Base-by-base conservation (phyloP, 2,329 filamentous ascomycete genomes). In the Helicocarpus griseus region DNA sequence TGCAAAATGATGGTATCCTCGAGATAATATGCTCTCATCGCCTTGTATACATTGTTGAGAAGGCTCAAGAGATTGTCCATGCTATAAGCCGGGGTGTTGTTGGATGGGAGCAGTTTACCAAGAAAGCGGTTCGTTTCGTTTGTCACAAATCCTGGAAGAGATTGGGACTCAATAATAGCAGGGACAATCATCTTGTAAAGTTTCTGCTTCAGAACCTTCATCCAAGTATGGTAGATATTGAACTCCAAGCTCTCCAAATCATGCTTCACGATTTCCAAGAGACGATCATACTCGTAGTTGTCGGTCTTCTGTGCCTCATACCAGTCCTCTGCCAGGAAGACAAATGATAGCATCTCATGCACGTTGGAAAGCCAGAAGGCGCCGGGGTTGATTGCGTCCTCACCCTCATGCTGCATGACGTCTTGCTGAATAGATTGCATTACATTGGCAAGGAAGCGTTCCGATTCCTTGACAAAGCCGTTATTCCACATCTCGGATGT, bases 401-500 rank as follows among this genome's bases (percentile, higher is more conserved):
- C 93, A 41, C 90, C 90, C 60, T 98, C 91, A 67, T 98, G 89
- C 66, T 95, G 87, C 93, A 98, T 97, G 52, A 98, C 93, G 69
- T 98, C 93, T 69, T 97, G 90, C 69, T 98, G 93, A 64, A 98
- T 97, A 6, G 90, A 95, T 72, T 97, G 93, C 93, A 98, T 98
- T 58, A 98, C 93, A 63, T 97, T 98, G 65, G 93, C 93, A 56
- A 98, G 78, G 80, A 98, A 98, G 51, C 91, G 87, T 73, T 98
- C 93, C 3, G 93, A 97, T 72, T 98, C 93, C 76, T 98, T 98
- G 62, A 98, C 93, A 66, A 96, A 98, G 44, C 93, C 93, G 63
- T 98, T 98, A 76, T 98, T 98, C 93, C 93, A 98, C 93, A 98
- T 98, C 75, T 98, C 93, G 14, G 90, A 97, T 11, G 93, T 98